Evolutionary conservation across 805 yeast genomes (phyloP).

Genomic region (Metschnikowia dekortorum): DNA sequence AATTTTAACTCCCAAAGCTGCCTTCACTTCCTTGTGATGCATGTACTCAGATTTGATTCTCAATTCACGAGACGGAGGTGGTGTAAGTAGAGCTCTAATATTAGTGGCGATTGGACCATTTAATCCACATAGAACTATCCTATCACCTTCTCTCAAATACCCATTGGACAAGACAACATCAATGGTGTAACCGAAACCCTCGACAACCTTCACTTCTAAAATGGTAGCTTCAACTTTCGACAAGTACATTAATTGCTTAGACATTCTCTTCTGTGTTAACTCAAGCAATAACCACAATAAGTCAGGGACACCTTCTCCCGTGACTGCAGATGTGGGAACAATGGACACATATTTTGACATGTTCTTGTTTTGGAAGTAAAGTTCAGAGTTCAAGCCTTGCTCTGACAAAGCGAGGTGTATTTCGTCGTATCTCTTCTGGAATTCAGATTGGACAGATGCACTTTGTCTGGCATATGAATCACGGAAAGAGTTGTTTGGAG

Average conservation of each 20-base stretch:
- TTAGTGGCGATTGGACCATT: conserved; percentile 97
- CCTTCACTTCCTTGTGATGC: conserved; percentile 96
- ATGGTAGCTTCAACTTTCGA: conserved; percentile 93
- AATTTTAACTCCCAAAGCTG: conserved; percentile 97
- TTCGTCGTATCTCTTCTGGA: conserved; percentile 77
- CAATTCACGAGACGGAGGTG: conserved; percentile 94
- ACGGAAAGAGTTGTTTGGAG: conserved; percentile 92
- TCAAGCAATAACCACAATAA: conserved; percentile 91
- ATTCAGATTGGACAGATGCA: conserved; percentile 85
- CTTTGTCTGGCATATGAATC: conserved; percentile 83
- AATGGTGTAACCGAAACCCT: conserved; percentile 97
- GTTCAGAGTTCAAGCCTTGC: conserved; percentile 96
- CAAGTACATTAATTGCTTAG: conserved; percentile 94
- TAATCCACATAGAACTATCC: conserved; percentile 94
- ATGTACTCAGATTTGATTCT: conserved; percentile 95
- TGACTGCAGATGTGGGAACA: conserved; percentile 97
- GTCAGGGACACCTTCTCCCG: conserved; percentile 99
- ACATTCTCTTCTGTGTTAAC: conserved; percentile 97
- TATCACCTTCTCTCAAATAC: conserved; percentile 88
- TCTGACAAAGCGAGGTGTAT: conserved; percentile 91
- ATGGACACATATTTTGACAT: conserved; percentile 90
- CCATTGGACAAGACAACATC: conserved; percentile 98
- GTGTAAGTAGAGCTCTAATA: conserved; percentile 92
- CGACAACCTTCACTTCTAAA: conserved; percentile 95
- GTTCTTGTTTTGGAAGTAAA: conserved; percentile 92